A percentile compares a stretch with the other conserved stretches of the same genome.
phyloP scores from a whole-genome alignment of 768 basidiomycete genomes.

The Chalciporus piperatus region DNA sequence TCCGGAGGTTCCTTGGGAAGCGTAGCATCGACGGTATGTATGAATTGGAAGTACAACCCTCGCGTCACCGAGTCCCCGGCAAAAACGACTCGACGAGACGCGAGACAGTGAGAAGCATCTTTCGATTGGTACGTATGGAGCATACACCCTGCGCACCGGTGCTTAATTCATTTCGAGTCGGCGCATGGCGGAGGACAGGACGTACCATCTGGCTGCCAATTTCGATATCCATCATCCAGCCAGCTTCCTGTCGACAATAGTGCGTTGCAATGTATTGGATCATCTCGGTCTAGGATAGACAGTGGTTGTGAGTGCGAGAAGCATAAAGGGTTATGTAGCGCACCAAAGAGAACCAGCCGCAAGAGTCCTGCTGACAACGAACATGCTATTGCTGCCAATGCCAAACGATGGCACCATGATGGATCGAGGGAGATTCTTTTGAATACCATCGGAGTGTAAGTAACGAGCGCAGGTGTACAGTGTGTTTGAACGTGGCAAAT shows the following conservation, averaged over 20 bases:
- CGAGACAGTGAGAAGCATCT: conserved; percentile 55
- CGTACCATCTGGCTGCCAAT: conserved; percentile 86
- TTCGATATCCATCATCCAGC: conserved; percentile 61
- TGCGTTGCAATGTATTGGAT: conserved; percentile 71
- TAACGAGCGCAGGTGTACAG: neutral
- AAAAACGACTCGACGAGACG: conserved; percentile 64
- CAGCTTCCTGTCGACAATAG: conserved; percentile 73
- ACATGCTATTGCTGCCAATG: conserved; percentile 36
- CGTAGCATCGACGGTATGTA: conserved; percentile 54
- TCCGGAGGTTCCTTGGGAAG: conserved; percentile 52
- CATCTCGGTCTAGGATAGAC: conserved; percentile 54
- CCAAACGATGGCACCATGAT: conserved; percentile 51
- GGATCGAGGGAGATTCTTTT: conserved; percentile 39
- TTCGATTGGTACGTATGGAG: conserved; percentile 58
- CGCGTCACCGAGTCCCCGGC: conserved; percentile 85
- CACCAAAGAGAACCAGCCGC: conserved; percentile 45
- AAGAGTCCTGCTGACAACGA: conserved; percentile 44
- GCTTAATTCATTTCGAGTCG: conserved; percentile 4
- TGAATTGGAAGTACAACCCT: conserved; percentile 73
- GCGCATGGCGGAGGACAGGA: conserved; percentile 25
- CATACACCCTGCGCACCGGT: conserved; percentile 65
- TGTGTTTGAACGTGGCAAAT: neutral
- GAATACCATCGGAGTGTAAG: conserved; percentile 19
- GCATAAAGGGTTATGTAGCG: conserved; percentile 14
- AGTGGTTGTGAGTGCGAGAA: conserved; percentile 1